Evolutionary conservation across 1,284 basidiomycete genomes (phyloP).

Genomic region (Leccinum pachyderme): DNA sequence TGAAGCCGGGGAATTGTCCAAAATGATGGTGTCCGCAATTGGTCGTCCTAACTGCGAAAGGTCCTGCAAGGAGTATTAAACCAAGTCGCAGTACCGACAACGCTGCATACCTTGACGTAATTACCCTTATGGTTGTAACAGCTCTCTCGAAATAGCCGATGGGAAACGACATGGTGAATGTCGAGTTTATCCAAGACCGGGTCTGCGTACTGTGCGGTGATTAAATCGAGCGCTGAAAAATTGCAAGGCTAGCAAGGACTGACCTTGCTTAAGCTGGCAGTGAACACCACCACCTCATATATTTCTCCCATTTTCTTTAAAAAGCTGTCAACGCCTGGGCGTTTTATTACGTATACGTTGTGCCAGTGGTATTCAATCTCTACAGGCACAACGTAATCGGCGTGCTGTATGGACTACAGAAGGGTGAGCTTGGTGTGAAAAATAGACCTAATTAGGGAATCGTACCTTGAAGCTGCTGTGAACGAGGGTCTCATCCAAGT

Average conservation of each 20-base stretch:
- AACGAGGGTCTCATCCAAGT: slow-evolving; percentile 94
- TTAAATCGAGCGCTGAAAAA: slow-evolving; percentile 1
- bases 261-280: slow-evolving; percentile 95
- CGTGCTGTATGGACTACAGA: slow-evolving; percentile 86
- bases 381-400: slow-evolving; percentile 98
- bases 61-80: slow-evolving; percentile 57
- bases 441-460: slow-evolving; percentile 1
- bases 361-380: slow-evolving; percentile 99
- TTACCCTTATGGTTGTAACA: slow-evolving; percentile 99
- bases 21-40: slow-evolving; percentile 92
- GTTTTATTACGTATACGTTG: slow-evolving; percentile 99
- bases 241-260: slow-evolving; percentile 1
- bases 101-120: slow-evolving; percentile 86
- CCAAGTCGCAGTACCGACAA: slow-evolving; percentile 2
- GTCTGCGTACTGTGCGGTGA: slow-evolving; percentile 80
- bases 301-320: slow-evolving; percentile 97
- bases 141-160: slow-evolving; percentile 95
- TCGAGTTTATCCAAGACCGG: slow-evolving; percentile 98
- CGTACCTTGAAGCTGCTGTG: slow-evolving; percentile 90
- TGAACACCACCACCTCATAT: slow-evolving; percentile 98
- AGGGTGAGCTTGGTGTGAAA: slow-evolving; percentile 12
- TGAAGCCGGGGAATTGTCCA: slow-evolving; percentile 98
- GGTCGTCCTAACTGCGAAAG: slow-evolving; percentile 94
- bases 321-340: slow-evolving; percentile 97
- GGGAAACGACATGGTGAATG: slow-evolving; percentile 87